phyloP scores from a whole-genome alignment of 441 rosid species.

The Bocquillonia castaneifolia region DNA sequence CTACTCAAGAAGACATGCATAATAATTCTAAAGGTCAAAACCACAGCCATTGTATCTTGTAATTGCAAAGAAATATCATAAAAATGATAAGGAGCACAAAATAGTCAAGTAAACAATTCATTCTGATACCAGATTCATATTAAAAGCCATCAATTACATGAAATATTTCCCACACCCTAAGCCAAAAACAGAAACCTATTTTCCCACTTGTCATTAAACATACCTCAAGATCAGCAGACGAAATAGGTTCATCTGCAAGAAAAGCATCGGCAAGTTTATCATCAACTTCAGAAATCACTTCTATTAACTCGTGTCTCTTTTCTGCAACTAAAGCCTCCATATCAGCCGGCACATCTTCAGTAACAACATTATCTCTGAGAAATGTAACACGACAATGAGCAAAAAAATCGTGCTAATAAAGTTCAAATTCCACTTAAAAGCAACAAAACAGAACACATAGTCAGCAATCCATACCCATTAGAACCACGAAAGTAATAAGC shows the following conservation, averaged over 20 bases:
- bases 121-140: neutral
- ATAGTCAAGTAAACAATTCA: neutral
- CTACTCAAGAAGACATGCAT: constrained; percentile 33
- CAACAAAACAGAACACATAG: constrained; percentile 13
- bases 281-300: constrained; percentile 91
- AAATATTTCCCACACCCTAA: neutral
- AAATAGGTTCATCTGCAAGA: constrained; percentile 78
- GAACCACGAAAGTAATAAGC: constrained; percentile 71
- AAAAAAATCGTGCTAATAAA: neutral
- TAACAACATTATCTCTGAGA: constrained; percentile 75
- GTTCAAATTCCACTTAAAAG: neutral
- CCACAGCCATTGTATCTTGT: neutral
- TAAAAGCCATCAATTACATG: neutral
- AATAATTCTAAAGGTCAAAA: constrained; percentile 17
- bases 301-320: constrained; percentile 81
- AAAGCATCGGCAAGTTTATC: constrained; percentile 86
- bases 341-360: constrained; percentile 69
- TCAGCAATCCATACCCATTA: constrained; percentile 59
- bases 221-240: constrained; percentile 80
- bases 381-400: constrained; percentile 6
- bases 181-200: neutral
- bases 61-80: constrained; percentile 2
- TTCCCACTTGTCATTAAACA: constrained; percentile 9
- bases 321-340: constrained; percentile 72
- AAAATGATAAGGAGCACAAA: neutral